Conservation (phyloP, 2,329 filamentous ascomycete species). For the Botrytis pseudocinerea region DNA sequence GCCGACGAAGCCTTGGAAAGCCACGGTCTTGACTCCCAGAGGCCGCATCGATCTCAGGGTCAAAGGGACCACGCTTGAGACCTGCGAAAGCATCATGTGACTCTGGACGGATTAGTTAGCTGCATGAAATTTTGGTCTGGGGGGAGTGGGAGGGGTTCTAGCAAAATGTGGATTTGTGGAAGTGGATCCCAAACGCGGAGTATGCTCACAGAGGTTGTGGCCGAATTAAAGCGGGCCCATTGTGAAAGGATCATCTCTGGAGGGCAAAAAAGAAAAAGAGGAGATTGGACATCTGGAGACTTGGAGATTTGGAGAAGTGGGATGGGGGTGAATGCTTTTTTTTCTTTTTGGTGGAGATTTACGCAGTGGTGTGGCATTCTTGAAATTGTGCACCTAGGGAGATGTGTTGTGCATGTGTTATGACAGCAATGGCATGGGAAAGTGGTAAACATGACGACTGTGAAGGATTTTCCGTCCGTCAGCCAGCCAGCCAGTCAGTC, state of each 20-base stretch:
- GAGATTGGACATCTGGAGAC: conserved; percentile 11
- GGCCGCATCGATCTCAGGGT: background rate
- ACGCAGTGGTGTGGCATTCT: background rate
- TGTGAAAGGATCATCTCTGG: background rate
- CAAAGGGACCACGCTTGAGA: background rate
- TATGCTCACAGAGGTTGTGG: background rate
- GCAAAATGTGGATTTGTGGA: background rate
- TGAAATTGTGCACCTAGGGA: background rate
- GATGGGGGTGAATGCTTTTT: background rate
- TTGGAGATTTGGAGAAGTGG: conserved; percentile 15
- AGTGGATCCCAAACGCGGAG: conserved; percentile 12
- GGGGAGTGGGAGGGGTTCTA: background rate
- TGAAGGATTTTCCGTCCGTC: background rate
- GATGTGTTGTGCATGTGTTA: background rate
- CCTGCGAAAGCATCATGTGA: background rate
- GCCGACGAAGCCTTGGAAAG: background rate
- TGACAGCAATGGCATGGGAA: background rate
- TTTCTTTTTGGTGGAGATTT: background rate
- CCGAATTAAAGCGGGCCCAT: background rate
- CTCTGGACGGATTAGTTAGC: background rate
- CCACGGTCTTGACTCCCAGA: background rate
- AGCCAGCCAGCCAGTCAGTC: too few species aligned
- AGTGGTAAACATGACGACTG: background rate
- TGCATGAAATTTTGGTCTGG: background rate
- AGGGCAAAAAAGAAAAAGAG: background rate